A percentile compares a stretch with the other conserved stretches of the same genome.
phyloP scores from a whole-genome alignment of 139 green algal genomes.

The Auxenochlorella pyrenoidosa region DNA sequence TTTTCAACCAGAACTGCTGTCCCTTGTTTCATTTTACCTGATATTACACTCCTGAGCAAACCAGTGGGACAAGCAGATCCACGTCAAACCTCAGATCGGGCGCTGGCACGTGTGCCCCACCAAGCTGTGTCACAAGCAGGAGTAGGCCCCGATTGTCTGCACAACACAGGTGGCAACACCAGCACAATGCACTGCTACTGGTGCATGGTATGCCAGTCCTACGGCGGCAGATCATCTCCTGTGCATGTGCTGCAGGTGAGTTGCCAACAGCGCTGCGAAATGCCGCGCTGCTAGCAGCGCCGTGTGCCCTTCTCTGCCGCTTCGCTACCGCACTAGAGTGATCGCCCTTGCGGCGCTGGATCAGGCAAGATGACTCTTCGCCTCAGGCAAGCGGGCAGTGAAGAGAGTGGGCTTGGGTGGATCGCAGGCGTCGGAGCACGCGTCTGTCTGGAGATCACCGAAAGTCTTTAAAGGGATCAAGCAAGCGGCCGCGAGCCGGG shows the following conservation, averaged over 20 bases:
- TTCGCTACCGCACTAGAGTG: neutral
- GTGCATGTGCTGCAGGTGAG: no score
- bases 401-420: no score
- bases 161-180: no score
- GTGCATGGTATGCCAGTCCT: no score
- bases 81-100: no score
- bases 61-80: no score
- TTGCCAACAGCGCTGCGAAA: no score
- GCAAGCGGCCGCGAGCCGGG: neutral
- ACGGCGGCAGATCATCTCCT: no score
- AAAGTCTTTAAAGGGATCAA: neutral
- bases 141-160: no score
- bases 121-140: no score
- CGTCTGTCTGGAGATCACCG: neutral
- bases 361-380: constrained; percentile 11
- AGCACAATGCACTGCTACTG: no score
- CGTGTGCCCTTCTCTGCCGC: neutral
- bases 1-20: neutral
- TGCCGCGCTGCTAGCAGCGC: no score
- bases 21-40: neutral
- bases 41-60: neutral
- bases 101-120: neutral
- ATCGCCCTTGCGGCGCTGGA: neutral
- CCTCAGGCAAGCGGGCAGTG: neutral
- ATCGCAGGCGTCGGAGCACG: neutral